These are phyloP conservation scores for Pyracantha coccinea DNA, from an alignment of 331 rosid genomes.

Conservation along the genomic window DNA sequence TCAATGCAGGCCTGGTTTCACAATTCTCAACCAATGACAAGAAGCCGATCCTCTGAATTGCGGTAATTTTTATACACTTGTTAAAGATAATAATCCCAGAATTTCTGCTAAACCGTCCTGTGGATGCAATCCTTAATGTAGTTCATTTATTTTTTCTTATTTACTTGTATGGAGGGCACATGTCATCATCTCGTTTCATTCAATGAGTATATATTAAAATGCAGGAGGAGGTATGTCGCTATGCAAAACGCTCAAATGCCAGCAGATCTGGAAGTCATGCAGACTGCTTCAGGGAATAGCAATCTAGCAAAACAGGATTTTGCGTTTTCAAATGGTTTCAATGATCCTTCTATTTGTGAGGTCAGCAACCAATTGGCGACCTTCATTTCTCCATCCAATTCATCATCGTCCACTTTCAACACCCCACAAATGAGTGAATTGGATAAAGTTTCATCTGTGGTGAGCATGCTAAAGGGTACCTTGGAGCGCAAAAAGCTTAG, in stretches of 20 bases:
- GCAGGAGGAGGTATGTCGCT: conserved; percentile 71
- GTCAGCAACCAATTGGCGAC: conserved; percentile 50
- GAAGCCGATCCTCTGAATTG: conserved; percentile 95
- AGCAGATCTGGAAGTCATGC: conserved; percentile 43
- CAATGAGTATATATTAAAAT: not conserved
- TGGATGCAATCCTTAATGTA: not conserved
- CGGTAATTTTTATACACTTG: conserved; percentile 40
- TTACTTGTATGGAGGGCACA: not conserved
- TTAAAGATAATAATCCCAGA: not conserved
- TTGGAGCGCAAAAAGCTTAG: conserved; percentile 66
- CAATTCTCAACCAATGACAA: conserved; percentile 83
- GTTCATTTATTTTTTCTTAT: not conserved
- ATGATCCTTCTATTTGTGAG: conserved; percentile 38
- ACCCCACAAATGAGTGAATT: conserved; percentile 41
- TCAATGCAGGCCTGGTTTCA: conserved; percentile 87
- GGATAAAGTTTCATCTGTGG: conserved; percentile 83
- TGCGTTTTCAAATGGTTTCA: conserved; percentile 42
- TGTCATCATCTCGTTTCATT: not conserved
- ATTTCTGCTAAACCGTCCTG: not conserved
- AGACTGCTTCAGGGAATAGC: conserved; percentile 36
- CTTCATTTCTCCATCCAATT: conserved; percentile 70
- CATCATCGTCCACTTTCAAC: conserved; percentile 66
- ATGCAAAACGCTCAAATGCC: conserved; percentile 58
- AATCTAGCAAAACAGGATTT: conserved; percentile 37
- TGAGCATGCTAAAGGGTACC: conserved; percentile 86